Evolutionary conservation across 1,284 basidiomycete species (phyloP), one percentile per base, ranked within the genome.

Genomic region (Cryptococcus jaspeensis): DNA sequence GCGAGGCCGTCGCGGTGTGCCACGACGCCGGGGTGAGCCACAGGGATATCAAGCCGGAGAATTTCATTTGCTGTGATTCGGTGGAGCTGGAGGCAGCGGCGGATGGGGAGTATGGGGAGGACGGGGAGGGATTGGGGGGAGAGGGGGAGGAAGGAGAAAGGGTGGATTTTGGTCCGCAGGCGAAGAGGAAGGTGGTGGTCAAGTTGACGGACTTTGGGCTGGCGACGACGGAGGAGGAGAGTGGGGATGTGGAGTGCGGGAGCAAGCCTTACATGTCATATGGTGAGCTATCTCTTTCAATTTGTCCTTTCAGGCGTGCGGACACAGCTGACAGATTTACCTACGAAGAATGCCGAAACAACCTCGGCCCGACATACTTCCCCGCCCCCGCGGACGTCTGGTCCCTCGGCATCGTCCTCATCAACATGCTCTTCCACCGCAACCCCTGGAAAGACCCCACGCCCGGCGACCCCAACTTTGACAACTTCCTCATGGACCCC

Each of bases 251-350:
- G 84, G 94, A 98, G 75, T 99, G 96, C 78, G 95, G 95, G 56
- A 95, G 91, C 77, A 93, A 94, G 61, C 95, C 95, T 0, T 99
- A 99, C 80, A 98, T 99, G 95, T 94, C 92, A 69, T 98, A 88
- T 76, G 90, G 90, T 91, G 65, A 60, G 87, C 67, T 0, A 9
- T 16, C 40, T n/a, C n/a, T n/a, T n/a, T n/a, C n/a, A n/a, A n/a
- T 77, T 48, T 57, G 16, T 32, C 58, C 45, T 41, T 22, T 11
- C 16, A 15, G 53, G 35, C 48, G 47, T 18, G 48, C 44, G 65
- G 36, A 49, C 52, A 50, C 50, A 57, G 57, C 37, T 52, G 25
- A 52, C n/a, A n/a, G n/a, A n/a, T n/a, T 16, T 15, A 32, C 38
- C 51, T 55, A 44, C 39, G 41, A 70, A 90, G 94, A 99, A 82